These are phyloP conservation scores for Setaria italica DNA, from an alignment of 202 grass and related monocot genomes.

Conservation along the genomic window DNA sequence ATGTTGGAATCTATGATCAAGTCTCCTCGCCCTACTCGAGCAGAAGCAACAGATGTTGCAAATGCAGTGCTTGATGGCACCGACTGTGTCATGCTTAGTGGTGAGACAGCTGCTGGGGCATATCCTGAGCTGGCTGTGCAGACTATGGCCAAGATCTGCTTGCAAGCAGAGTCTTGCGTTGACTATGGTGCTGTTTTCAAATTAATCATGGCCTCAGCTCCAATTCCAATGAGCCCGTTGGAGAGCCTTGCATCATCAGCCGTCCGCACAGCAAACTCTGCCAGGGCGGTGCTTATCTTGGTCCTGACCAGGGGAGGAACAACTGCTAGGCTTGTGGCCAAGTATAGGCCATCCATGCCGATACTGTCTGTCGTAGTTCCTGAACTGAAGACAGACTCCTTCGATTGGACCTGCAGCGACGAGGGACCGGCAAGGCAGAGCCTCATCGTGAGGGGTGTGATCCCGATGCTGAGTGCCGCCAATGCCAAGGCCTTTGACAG, in stretches of 20 bases:
- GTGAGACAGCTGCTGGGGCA: conserved; percentile 86
- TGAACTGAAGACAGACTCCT: conserved; percentile 75
- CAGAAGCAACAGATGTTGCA: conserved; percentile 92
- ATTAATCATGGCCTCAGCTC: conserved; percentile 71
- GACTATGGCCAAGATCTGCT: conserved; percentile 87
- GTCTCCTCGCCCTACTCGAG: conserved; percentile 84
- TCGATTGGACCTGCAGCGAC: conserved; percentile 85
- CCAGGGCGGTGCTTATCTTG: conserved; percentile 72
- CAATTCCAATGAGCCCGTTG: conserved; percentile 81
- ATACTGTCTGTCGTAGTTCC: conserved; percentile 92
- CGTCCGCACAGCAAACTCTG: conserved; percentile 83
- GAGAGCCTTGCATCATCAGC: conserved; percentile 94
- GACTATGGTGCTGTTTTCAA: conserved; percentile 80
- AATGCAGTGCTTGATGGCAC: conserved; percentile 91
- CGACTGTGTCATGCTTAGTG: conserved; percentile 93
- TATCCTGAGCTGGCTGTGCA: conserved; percentile 87
- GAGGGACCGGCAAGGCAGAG: conserved; percentile 86
- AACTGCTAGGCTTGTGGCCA: conserved; percentile 87
- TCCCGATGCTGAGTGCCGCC: conserved; percentile 74
- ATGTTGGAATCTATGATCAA: conserved; percentile 99
- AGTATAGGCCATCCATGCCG: conserved; percentile 84
- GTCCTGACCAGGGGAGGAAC: conserved; percentile 88
- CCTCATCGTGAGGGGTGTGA: conserved; percentile 77
- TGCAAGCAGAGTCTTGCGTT: conserved; percentile 77
- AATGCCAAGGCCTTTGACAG: conserved; percentile 76